Base-by-base conservation (phyloP, 148 eudicot genomes). In the Vaccinium vitisidaea region DNA sequence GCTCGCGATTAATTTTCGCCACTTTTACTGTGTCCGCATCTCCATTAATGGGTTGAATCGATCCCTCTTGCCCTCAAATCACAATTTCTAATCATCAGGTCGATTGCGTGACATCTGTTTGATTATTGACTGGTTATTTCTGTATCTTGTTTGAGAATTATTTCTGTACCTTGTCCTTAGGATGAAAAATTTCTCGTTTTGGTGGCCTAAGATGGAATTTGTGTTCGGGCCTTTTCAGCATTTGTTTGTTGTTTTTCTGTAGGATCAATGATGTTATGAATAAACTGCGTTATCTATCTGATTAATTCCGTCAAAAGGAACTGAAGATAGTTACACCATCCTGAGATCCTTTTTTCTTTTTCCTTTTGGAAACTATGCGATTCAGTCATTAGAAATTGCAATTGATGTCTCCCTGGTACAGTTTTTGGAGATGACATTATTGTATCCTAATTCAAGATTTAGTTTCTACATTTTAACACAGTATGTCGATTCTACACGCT, bases 271-370 rank as follows among this genome's bases (percentile, higher is more conserved):
- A 73, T 83, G 84, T 54, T 30, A 49, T 63, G 55, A 43, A 43
- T 32, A 32, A 55, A 79, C 82, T 79, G 50, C 69, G 67, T 79
- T 82, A 82, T 82, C 78, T 82, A 50, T 82, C 78, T 82, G 84
- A 69, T 69, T 27, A 82, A 16, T 70, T 52, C 48, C 78, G 65
- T 50, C 6, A 76, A 52, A 39, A 49, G 48, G 78, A 46, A 71
- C 30, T 82, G 84, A 52, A 82, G 84, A 82, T 82, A 70, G 9
- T 19, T 58, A 49, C n/a, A 70, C n/a, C 14, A 52, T 82, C 21
- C 84, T 82, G 84, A 82, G 84, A 82, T 43, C 46, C 46, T 43
- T 43, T 43, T 43, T 43, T 43, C 46, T 43, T 43, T 43, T 0
- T 43, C 46, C 46, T 43, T 43, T 43, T 43, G 46, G 46, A 43